Conservation (phyloP, 805 yeast species). For the Teunomyces kruisii region DNA sequence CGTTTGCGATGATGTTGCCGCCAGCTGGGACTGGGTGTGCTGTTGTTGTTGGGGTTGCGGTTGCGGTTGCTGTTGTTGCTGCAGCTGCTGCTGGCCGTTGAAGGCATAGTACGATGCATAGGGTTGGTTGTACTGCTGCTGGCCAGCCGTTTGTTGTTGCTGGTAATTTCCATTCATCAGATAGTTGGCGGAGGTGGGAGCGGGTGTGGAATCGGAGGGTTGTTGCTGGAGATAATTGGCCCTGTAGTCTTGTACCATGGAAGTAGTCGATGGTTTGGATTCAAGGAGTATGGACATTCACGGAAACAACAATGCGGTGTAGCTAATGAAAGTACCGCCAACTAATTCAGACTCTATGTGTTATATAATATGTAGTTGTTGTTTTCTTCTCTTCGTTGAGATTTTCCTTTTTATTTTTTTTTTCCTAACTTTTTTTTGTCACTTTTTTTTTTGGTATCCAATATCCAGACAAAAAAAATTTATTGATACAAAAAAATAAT, state of each 20-base stretch:
- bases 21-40: conserved; percentile 1
- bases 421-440: not conserved
- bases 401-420: conserved; percentile 2
- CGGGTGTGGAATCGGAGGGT: not conserved
- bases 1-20: conserved; percentile 10
- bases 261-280: not conserved
- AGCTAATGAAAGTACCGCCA: not conserved
- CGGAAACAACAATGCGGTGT: not conserved
- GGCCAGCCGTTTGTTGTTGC: conserved; percentile 7
- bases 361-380: conserved; percentile 2
- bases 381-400: conserved; percentile 5
- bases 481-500: not conserved
- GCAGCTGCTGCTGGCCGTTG: conserved; percentile 11
- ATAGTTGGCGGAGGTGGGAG: not conserved
- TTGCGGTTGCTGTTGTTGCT: conserved; percentile 11
- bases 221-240: conserved; percentile 1
- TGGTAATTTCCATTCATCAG: conserved; percentile 11
- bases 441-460: conserved; percentile 1
- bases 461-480: conserved; percentile 1
- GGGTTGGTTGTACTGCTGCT: conserved; percentile 9
- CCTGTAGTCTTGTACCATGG: conserved; percentile 3
- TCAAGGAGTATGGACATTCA: conserved; percentile 3
- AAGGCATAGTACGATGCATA: conserved; percentile 12
- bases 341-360: not conserved
- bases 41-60: conserved; percentile 9